Percentiles rank a stretch among this genome's conserved stretches.
These are phyloP conservation scores for Solanum chmielewskii DNA, from an alignment of 257 asterid genomes.

Conservation along the genomic window DNA sequence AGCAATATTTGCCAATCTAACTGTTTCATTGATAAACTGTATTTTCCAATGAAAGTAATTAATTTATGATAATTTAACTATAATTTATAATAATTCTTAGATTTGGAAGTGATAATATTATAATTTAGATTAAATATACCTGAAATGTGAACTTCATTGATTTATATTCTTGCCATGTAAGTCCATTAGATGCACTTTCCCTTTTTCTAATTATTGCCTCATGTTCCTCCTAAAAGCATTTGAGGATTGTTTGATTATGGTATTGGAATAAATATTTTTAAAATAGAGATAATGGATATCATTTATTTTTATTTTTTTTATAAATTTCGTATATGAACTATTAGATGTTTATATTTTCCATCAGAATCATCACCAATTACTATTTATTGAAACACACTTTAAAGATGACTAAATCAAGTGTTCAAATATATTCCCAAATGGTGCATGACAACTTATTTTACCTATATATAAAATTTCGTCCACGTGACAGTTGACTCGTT, in stretches of 20 bases:
- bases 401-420: too few relatives aligned
- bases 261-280: too few relatives aligned
- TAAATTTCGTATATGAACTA: too few relatives aligned
- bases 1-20: slow-evolving; percentile 81
- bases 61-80: background rate
- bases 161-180: slow-evolving; percentile 76
- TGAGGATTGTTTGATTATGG: background rate
- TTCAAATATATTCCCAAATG: too few relatives aligned
- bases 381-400: too few relatives aligned
- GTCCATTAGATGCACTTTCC: slow-evolving; percentile 43
- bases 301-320: too few relatives aligned
- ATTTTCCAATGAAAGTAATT: background rate
- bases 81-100: background rate
- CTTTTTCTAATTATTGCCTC: slow-evolving; percentile 50
- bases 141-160: slow-evolving; percentile 82
- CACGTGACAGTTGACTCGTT: too few relatives aligned
- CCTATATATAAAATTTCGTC: too few relatives aligned
- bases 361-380: too few relatives aligned
- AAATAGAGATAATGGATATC: too few relatives aligned
- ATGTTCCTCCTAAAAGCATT: slow-evolving; percentile 48
- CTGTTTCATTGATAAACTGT: slow-evolving; percentile 81
- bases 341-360: too few relatives aligned
- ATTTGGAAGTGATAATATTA: background rate
- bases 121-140: slow-evolving; percentile 15
- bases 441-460: background rate